Evolutionary conservation across 2,329 filamentous ascomycete genomes (phyloP), one percentile per base, ranked within the genome.

Genomic region (Elsinoe perseae): DNA sequence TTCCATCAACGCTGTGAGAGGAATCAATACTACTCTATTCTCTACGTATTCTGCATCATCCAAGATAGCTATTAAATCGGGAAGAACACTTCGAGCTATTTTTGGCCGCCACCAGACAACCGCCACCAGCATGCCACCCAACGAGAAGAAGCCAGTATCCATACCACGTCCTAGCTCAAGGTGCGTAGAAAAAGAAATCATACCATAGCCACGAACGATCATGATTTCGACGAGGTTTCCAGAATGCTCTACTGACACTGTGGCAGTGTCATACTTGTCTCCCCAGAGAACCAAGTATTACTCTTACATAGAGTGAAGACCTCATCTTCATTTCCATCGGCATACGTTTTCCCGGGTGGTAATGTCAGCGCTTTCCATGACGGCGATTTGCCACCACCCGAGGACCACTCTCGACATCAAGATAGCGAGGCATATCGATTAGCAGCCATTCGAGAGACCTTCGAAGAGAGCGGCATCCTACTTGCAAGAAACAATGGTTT

Each of bases 311-410:
- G 93, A 60, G 89, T 95, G 2, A 80, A 85, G 61, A 89, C 86
- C 1, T 93, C 89, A 0, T 83, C 81, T 1, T 86, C 90, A 2
- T 97, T 96, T 66, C 82, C 92, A 3, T 92, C 89, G 0, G 93
- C 92, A 0, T 90, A 97, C 67, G 93, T 98, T 59, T 98, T 98
- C 63, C 92, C 93, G 0, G 93, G 93, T 30, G 93, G 93, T 4
- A 90, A 90, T 64, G 78, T 95, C 20, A 86, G 89, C 10, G 70
- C 80, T 0, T 80, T 80, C 18, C 89, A 95, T 64, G 92, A 97
- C 63, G 90, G 87, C 28, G 63, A 69, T 18, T 73, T 78, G 10
- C 77, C 81, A 0, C 70, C 71, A 0, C 66, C 71, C 0, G 76
- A 77, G 14, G 75, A 81, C 25, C 70, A 75, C 0, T 73, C 71